phyloP scores from a whole-genome alignment of 2,329 filamentous ascomycete genomes.

The Monosporascus sp. region DNA sequence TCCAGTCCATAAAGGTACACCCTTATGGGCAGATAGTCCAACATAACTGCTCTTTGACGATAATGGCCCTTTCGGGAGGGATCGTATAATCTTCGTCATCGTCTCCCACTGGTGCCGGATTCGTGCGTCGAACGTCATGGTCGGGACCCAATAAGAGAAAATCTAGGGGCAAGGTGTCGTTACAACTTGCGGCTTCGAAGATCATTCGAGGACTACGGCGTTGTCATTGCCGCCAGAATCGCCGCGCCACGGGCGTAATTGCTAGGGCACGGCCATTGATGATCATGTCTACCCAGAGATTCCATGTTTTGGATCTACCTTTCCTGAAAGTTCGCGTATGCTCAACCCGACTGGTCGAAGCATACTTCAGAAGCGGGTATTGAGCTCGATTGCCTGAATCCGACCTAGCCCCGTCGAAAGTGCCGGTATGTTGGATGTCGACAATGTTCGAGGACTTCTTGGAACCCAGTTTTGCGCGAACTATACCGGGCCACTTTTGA shows the following conservation, averaged over 20 bases:
- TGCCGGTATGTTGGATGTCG: not conserved
- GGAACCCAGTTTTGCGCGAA: not conserved
- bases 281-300: constrained; percentile 1
- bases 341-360: constrained; percentile 6
- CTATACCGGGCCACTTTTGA: not conserved
- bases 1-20: too few species aligned
- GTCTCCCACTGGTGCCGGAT: too few species aligned
- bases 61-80: too few species aligned
- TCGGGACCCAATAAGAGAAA: too few species aligned
- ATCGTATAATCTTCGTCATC: too few species aligned
- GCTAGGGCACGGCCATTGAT: not conserved
- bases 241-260: not conserved
- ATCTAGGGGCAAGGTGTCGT: too few species aligned
- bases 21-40: too few species aligned
- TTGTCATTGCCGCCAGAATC: not conserved
- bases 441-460: not conserved
- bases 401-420: too few species aligned
- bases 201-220: not conserved
- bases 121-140: too few species aligned
- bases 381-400: too few species aligned
- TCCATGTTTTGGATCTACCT: constrained; percentile 3
- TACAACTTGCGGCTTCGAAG: too few species aligned
- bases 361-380: constrained; percentile 9
- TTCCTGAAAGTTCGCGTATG: constrained; percentile 8
- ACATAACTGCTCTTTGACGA: too few species aligned